Evolutionary conservation across 805 yeast species (phyloP).

Genomic region (Metschnikowia matae): DNA sequence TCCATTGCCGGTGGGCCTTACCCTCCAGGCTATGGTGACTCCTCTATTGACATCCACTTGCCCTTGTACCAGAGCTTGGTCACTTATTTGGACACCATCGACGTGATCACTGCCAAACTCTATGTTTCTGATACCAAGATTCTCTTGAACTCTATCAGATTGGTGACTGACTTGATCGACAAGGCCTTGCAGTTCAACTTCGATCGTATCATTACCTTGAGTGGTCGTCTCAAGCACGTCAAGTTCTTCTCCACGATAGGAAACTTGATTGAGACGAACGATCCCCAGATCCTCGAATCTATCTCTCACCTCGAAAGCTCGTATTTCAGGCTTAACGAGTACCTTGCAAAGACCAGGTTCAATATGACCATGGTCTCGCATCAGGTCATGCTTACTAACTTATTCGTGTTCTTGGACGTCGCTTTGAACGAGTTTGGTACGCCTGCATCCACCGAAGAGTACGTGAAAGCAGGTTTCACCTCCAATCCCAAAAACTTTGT

Average conservation of each 20-base stretch:
- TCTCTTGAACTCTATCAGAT: constrained; percentile 40
- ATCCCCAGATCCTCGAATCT: constrained; percentile 28
- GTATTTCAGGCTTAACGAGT: constrained; percentile 34
- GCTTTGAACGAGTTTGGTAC: constrained; percentile 41
- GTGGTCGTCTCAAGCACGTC: constrained; percentile 45
- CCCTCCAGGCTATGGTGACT: constrained; percentile 26
- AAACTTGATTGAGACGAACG: constrained; percentile 37
- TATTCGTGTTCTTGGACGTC: constrained; percentile 36
- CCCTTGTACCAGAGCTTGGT: constrained; percentile 36
- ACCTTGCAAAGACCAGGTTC: constrained; percentile 30
- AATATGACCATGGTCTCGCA: constrained; percentile 39
- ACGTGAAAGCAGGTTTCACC: constrained; percentile 44
- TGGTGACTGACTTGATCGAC: constrained; percentile 42
- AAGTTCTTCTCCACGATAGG: constrained; percentile 44
- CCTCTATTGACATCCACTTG: constrained; percentile 31
- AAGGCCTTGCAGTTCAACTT: constrained; percentile 41
- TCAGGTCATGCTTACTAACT: constrained; percentile 36
- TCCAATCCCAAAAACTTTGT: constrained; percentile 42
- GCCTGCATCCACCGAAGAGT: constrained; percentile 41
- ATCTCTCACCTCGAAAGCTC: constrained; percentile 29
- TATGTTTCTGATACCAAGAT: constrained; percentile 43
- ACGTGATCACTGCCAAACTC: constrained; percentile 40
- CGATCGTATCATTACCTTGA: constrained; percentile 41
- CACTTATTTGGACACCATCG: constrained; percentile 38
- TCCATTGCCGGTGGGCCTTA: constrained; percentile 44